Percentiles rank a stretch among this genome's conserved stretches.
phyloP scores from a whole-genome alignment of 257 asterid species.

The Ocimum tenuiflorum region DNA sequence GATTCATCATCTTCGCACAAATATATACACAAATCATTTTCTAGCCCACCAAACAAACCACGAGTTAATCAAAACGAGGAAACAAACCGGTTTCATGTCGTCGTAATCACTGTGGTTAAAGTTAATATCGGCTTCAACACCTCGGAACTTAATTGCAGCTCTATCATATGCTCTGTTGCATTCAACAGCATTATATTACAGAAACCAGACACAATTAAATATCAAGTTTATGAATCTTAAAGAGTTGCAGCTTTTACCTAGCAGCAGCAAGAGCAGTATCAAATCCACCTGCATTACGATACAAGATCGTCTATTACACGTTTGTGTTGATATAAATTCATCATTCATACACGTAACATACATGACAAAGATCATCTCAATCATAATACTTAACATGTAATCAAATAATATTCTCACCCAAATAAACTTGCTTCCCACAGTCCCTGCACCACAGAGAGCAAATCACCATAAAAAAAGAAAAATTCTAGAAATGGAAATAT shows the following conservation, averaged over 20 bases:
- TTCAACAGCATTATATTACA: background rate
- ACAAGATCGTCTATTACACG: no score
- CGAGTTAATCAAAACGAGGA: background rate
- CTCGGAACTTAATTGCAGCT: conserved; percentile 42
- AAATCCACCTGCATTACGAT: conserved; percentile 81
- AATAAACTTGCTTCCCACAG: conserved; percentile 57
- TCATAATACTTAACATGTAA: background rate
- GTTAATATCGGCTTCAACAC: conserved; percentile 38
- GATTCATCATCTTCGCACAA: conserved; percentile 30
- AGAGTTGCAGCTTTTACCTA: conserved; percentile 29
- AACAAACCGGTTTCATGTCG: conserved; percentile 29
- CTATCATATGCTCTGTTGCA: conserved; percentile 36
- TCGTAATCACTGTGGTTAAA: conserved; percentile 30
- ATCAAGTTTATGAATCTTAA: no score
- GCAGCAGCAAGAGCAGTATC: conserved; percentile 80
- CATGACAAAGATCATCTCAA: background rate
- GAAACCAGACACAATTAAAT: background rate
- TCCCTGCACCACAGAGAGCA: conserved; percentile 32
- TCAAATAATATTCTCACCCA: conserved; percentile 30
- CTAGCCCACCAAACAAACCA: background rate
- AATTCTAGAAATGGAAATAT: no score
- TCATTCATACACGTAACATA: background rate
- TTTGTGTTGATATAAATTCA: no score
- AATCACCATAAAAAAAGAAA: background rate
- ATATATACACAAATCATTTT: background rate